These are phyloP conservation scores for Penicillium janthinellum DNA, from an alignment of 2,329 filamentous ascomycete genomes.

Conservation along the genomic window DNA sequence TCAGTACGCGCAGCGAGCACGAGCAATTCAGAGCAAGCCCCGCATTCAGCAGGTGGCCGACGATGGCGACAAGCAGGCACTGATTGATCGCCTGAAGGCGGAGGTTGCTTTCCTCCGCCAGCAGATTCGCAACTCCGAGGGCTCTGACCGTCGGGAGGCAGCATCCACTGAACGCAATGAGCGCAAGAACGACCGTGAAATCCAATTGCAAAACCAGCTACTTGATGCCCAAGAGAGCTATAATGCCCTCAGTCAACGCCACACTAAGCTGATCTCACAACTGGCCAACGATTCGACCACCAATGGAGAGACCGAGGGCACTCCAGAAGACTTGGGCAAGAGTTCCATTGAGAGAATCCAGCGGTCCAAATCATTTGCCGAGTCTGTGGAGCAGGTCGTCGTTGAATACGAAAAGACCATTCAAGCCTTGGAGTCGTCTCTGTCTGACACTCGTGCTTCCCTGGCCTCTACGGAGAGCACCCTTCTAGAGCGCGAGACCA, in stretches of 20 bases:
- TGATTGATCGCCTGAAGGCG: constrained; percentile 90
- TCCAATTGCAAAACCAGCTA: constrained; percentile 89
- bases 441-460: constrained; percentile 82
- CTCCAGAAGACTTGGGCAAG: constrained; percentile 64
- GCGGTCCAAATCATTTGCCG: constrained; percentile 91
- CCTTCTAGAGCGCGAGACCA: constrained; percentile 89
- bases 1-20: constrained; percentile 92
- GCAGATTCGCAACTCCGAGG: constrained; percentile 84
- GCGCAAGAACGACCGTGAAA: constrained; percentile 79
- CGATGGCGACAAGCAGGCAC: constrained; percentile 88
- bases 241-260: constrained; percentile 82
- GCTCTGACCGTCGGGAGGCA: constrained; percentile 59
- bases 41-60: constrained; percentile 88
- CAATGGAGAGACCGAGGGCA: constrained; percentile 43
- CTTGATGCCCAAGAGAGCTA: constrained; percentile 95
- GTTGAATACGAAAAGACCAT: constrained; percentile 99
- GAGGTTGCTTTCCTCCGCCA: constrained; percentile 93
- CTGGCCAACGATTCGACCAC: constrained; percentile 74
- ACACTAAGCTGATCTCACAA: constrained; percentile 93
- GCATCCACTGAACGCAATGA: constrained; percentile 71
- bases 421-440: constrained; percentile 84
- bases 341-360: constrained; percentile 88
- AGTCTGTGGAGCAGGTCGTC: constrained; percentile 93
- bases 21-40: constrained; percentile 96
- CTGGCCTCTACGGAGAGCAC: constrained; percentile 82